These are phyloP conservation scores for Emmonsiellopsis sp. DNA, from an alignment of 2,329 filamentous ascomycete genomes.

Conservation along the genomic window DNA sequence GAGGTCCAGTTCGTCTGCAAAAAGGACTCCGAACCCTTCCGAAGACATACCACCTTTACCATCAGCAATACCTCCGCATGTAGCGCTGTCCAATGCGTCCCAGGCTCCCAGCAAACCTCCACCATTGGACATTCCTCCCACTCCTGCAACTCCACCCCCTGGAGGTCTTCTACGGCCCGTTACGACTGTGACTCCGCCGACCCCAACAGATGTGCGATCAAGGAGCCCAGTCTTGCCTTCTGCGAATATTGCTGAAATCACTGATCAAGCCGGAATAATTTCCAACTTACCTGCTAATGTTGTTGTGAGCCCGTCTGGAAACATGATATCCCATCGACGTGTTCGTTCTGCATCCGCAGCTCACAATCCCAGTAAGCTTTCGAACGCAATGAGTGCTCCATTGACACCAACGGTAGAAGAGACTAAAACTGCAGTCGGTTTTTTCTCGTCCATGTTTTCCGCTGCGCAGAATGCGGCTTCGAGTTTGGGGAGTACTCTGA, in stretches of 20 bases:
- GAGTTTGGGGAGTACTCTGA: conserved; percentile 58
- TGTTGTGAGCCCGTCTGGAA: conserved; percentile 53
- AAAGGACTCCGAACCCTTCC: conserved; percentile 18
- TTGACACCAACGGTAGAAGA: conserved; percentile 70
- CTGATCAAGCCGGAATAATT: conserved; percentile 21
- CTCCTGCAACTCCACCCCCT: conserved; percentile 17
- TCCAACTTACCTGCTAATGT: conserved; percentile 33
- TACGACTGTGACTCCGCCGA: conserved; percentile 56
- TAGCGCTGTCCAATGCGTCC: conserved; percentile 2
- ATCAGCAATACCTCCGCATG: conserved; percentile 21
- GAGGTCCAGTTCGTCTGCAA: conserved; percentile 26
- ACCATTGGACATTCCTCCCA: conserved; percentile 7
- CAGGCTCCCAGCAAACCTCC: conserved; percentile 22
- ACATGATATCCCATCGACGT: conserved; percentile 64
- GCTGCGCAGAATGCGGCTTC: conserved; percentile 87
- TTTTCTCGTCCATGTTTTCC: conserved; percentile 90
- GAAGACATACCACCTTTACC: conserved; percentile 26
- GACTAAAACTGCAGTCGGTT: conserved; percentile 46
- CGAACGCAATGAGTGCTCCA: conserved; percentile 61
- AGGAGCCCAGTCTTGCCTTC: conserved; percentile 25
- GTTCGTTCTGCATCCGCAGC: conserved; percentile 47
- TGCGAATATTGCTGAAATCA: conserved; percentile 27
- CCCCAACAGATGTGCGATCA: conserved; percentile 43
- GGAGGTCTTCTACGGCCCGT: conserved; percentile 31
- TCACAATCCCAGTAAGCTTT: conserved; percentile 74